phyloP scores from a whole-genome alignment of 169 alveolate genomes.

The Cryptosporidium sp. region DNA sequence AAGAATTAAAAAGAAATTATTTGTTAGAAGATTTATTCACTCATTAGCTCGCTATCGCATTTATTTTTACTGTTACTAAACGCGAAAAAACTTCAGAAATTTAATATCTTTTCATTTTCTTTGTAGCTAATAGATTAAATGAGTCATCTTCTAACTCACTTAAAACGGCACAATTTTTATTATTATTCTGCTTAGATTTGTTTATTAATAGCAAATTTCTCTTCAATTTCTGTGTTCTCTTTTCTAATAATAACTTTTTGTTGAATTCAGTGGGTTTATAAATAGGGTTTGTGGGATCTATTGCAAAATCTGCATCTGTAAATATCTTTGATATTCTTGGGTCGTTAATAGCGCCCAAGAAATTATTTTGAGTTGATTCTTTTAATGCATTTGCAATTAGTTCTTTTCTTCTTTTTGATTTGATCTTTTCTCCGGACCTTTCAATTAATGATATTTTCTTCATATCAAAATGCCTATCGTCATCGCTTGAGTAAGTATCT shows the following conservation, averaged over 20 bases:
- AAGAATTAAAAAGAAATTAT: constrained; percentile 14
- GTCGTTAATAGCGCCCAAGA: constrained; percentile 78
- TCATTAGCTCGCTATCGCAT: neutral
- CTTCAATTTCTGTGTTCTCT: constrained; percentile 50
- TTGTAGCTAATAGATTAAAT: constrained; percentile 27
- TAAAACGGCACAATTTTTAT: neutral
- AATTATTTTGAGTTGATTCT: constrained; percentile 27
- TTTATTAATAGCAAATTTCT: neutral
- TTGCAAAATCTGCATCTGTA: constrained; percentile 86
- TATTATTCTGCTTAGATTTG: constrained; percentile 14
- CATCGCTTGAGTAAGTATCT: constrained; percentile 22
- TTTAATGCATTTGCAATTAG: constrained; percentile 24
- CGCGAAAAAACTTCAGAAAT: neutral
- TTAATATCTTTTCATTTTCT: constrained; percentile 3
- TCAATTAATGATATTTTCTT: constrained; percentile 34
- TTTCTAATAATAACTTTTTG: constrained; percentile 23
- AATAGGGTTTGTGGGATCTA: constrained; percentile 90
- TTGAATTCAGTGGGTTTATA: constrained; percentile 81
- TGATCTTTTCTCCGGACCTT: constrained; percentile 31
- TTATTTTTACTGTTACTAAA: neutral
- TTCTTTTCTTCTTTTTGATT: constrained; percentile 54
- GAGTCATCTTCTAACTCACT: neutral
- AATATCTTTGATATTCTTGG: constrained; percentile 84
- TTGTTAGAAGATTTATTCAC: neutral
- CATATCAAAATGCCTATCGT: constrained; percentile 74